phyloP scores from a whole-genome alignment of 2,329 filamentous ascomycete species.

The Colletotrichum acutatum region DNA sequence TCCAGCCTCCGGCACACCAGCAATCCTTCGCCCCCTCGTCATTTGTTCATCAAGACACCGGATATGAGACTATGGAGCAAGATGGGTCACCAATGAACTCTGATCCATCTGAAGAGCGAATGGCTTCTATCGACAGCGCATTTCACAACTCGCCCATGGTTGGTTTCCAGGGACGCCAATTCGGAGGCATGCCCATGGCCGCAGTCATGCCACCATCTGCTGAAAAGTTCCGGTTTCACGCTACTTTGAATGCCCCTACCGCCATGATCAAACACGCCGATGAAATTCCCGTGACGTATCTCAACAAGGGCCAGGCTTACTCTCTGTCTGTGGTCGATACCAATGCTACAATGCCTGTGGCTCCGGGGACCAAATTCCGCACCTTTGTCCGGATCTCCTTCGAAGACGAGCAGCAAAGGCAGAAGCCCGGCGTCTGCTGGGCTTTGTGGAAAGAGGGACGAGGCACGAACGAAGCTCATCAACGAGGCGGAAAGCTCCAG shows the following conservation, averaged over 20 bases:
- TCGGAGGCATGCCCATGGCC: constrained; percentile 56
- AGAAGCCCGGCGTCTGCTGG: constrained; percentile 86
- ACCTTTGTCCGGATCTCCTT: constrained; percentile 97
- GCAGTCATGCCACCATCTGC: constrained; percentile 62
- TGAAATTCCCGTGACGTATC: constrained; percentile 96
- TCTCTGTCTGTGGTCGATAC: constrained; percentile 87
- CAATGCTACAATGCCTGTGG: constrained; percentile 66
- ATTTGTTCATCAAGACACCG: constrained; percentile 83
- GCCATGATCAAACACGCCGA: constrained; percentile 93
- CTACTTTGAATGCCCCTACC: constrained; percentile 91
- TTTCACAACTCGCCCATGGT: constrained; percentile 72
- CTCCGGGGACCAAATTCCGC: constrained; percentile 77
- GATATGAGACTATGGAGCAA: constrained; percentile 83
- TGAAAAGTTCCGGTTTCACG: constrained; percentile 88
- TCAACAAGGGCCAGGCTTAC: constrained; percentile 98
- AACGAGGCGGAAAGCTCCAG: constrained; percentile 89
- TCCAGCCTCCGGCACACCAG: constrained; percentile 67
- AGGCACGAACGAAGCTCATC: constrained; percentile 94
- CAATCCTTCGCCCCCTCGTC: constrained; percentile 78
- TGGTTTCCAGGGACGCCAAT: constrained; percentile 64
- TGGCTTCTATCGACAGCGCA: constrained; percentile 67
- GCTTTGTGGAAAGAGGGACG: constrained; percentile 94
- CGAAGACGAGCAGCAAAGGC: constrained; percentile 92
- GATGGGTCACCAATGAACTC: constrained; percentile 76
- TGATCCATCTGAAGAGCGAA: constrained; percentile 60